phyloP scores from a whole-genome alignment of 805 yeast genomes.

The Yamadazyma olivae region DNA sequence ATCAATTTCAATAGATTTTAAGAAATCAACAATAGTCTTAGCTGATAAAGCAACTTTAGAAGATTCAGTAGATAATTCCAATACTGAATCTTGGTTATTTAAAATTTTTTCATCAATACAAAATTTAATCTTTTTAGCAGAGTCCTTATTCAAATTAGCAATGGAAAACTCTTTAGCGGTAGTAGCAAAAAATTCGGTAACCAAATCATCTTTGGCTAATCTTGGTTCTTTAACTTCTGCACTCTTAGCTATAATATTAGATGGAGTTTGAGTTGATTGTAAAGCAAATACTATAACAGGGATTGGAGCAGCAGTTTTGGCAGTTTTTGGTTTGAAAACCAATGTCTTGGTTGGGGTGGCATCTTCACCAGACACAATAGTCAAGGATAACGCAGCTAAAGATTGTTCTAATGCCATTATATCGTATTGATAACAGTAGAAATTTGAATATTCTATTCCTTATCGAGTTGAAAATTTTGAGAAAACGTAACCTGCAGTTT shows the following conservation, averaged over 20 bases:
- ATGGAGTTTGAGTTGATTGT: constrained; percentile 66
- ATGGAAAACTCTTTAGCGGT: constrained; percentile 61
- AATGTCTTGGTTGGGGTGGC: constrained; percentile 65
- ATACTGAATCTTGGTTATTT: constrained; percentile 31
- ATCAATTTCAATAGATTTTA: constrained; percentile 50
- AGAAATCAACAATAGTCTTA: constrained; percentile 42
- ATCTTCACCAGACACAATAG: constrained; percentile 49
- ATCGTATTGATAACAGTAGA: neutral
- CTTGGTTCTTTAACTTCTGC: constrained; percentile 82
- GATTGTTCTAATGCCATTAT: constrained; percentile 50
- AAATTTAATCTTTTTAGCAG: constrained; percentile 58
- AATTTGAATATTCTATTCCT: too few species aligned
- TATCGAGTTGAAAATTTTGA: neutral
- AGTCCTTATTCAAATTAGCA: constrained; percentile 43
- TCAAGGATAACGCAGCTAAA: constrained; percentile 63
- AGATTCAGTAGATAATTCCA: constrained; percentile 49
- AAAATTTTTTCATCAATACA: constrained; percentile 52
- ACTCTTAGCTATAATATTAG: constrained; percentile 58
- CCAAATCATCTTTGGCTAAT: constrained; percentile 79
- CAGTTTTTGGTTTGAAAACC: constrained; percentile 89
- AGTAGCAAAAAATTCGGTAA: constrained; percentile 57
- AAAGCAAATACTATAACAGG: constrained; percentile 82
- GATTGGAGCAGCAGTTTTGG: constrained; percentile 72
- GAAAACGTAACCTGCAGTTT: too few species aligned
- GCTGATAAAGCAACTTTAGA: constrained; percentile 52